Base-by-base conservation (phyloP, 148 eudicot species). In the Camellia sinensis region DNA sequence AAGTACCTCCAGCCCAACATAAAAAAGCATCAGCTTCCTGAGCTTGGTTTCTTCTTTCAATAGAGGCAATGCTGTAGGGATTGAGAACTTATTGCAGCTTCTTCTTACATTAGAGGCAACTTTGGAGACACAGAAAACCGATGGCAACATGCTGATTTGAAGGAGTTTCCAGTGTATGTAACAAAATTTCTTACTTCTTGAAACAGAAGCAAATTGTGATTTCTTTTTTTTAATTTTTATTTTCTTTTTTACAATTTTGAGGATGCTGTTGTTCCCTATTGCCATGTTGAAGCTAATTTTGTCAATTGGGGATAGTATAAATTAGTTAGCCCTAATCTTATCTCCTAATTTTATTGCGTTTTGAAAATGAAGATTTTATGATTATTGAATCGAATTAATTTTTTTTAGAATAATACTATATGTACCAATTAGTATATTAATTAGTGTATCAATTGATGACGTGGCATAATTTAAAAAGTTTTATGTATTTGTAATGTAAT, bases 21-120 rank as follows among this genome's bases (percentile, higher is more conserved):
- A 69, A 79, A 74, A 71, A 86, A 75, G 87, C 80, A 54, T 71
- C 52, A 65, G 82, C 75, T 79, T 78, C 87, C 63, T 54, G 83
- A 81, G 21, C 78, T 14, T 75, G 80, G 74, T 81, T 65, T 21
- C 78, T 82, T 70, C 82, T 84, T 61, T 73, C 77, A 46, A 7
- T 8, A 70, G 52, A 48, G 52, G 79, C 13, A 29, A 48, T 63
- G 57, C 21, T 76, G 45, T 45, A 12, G 13, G 45, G 52, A 62
- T 19, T 44, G 17, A 44, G 56, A 14, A 21, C 6, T 53, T 50
- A 5, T 14, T 8, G 44, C 21, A 17, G 56, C 41, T n/a, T 59
- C 10, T 60, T 40, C 5, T 21, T 22, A 48, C 48, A 6, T 37
- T 15, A 9, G n/a, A 37, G 8, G 7, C 22, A 12, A 43, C 40